Evolutionary conservation across 2,329 filamentous ascomycete species (phyloP).

Genomic region (Trichophyton equinum): DNA sequence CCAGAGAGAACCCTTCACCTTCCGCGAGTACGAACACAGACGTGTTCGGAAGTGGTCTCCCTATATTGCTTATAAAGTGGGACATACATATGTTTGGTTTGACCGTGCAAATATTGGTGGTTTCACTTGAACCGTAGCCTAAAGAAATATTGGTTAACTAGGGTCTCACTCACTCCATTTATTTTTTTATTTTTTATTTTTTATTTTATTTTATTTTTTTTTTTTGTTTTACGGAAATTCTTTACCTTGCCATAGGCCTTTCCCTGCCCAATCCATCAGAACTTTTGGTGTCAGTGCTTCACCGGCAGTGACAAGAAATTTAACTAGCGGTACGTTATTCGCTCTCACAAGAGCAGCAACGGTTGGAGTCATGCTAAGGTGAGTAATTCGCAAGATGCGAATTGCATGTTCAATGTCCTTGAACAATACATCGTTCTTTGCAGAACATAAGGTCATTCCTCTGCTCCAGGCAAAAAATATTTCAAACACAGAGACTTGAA

Average conservation of each 20-base stretch:
- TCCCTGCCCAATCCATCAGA: constrained; percentile 53
- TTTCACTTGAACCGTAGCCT: constrained; percentile 72
- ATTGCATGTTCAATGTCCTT: constrained; percentile 58
- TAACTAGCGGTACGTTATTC: constrained; percentile 53
- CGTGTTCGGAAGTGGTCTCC: constrained; percentile 60
- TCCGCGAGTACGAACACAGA: constrained; percentile 53
- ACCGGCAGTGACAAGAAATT: constrained; percentile 68
- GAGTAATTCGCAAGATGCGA: constrained; percentile 52
- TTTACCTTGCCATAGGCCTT: constrained; percentile 56
- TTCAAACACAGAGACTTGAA: constrained; percentile 68
- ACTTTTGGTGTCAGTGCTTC: constrained; percentile 66
- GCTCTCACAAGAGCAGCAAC: constrained; percentile 66
- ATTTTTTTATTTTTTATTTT: not conserved
- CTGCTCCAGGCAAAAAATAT: constrained; percentile 74
- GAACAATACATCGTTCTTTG: constrained; percentile 61
- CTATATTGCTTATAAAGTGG: constrained; percentile 63
- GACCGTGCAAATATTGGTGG: constrained; percentile 76
- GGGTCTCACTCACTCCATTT: not conserved
- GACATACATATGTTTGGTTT: constrained; percentile 44
- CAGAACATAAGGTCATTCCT: constrained; percentile 67
- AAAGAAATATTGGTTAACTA: not conserved
- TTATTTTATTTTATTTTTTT: too few relatives aligned
- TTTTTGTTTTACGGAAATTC: not conserved
- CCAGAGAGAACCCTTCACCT: constrained; percentile 35
- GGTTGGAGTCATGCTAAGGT: constrained; percentile 75